Evolutionary conservation across 257 asterid genomes (phyloP), one percentile per base, ranked within the genome.

Genomic region (Buddleja alternifolia): DNA sequence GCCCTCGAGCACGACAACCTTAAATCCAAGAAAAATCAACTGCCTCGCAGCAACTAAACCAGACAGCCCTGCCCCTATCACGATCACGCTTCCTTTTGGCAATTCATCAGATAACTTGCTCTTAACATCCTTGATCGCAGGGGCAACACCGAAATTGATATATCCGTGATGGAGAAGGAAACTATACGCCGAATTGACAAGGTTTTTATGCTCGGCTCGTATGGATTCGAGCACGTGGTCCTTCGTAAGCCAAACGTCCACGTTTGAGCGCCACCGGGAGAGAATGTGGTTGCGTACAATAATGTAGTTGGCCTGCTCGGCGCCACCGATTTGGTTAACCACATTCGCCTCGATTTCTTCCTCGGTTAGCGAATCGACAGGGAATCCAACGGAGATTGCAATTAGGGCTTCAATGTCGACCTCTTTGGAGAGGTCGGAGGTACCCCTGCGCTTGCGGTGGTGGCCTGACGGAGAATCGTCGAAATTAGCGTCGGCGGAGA

Each of bases 301-400:
- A 14, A 93, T 90, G 85, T 93, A 93, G 73, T 93, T 93, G 25
- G 97, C 86, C 74, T 90, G 97, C 79, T 90, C 97, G 12, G 79
- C 62, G 42, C 92, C 95, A 8, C 99, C 97, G 23, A 90, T 85
- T 77, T 75, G 86, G 5, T 90, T 78, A 37, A 93, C 96, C n/a
- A 88, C 99, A 64, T 90, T 87, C 15, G 97, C 96, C 81, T 93
- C 98, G 8, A 93, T 93, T 75, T 93, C 98, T 62, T 93, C 98
- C 81, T 93, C 99, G 44, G 92, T 90, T 32, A 93, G 83, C 3
- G 96, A 90, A 66, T 93, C 99, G 9, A 88, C 96, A 0, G 97
- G 99, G 69, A 93, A 93, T 7, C 99, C 97, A 0, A 93, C 99
- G 16, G 99, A 93, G 17, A 86, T 88, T 9, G 99, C 96, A 70